Conservation (phyloP, 73 alveolate genomes). For the Paraurostyla sp. region DNA sequence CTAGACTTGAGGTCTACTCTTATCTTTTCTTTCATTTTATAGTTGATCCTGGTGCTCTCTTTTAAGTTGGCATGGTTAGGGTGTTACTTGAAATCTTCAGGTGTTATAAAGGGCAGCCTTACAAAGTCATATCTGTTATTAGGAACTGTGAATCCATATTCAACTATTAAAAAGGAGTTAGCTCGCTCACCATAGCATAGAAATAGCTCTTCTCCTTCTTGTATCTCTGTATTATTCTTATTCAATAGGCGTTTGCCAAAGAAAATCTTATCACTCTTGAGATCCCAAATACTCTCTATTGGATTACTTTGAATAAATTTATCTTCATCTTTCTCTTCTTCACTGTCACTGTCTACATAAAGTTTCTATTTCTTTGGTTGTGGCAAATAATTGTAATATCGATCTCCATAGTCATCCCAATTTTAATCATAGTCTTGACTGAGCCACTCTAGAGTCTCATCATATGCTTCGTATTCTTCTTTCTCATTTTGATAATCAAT, state of each 20-base stretch:
- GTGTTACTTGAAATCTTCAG: no score
- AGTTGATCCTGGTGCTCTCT: neutral
- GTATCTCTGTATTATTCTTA: neutral
- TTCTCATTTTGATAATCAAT: slow-evolving; percentile 27
- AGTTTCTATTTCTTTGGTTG: neutral
- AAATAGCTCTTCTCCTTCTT: slow-evolving; percentile 42
- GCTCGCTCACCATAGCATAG: slow-evolving; percentile 70
- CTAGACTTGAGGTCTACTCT: slow-evolving; percentile 53
- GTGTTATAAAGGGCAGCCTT: neutral
- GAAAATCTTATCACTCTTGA: slow-evolving; percentile 36
- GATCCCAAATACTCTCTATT: slow-evolving; percentile 62
- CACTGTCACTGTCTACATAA: slow-evolving; percentile 10
- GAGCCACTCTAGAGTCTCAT: slow-evolving; percentile 31
- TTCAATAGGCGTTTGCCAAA: slow-evolving; percentile 10
- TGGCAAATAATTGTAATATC: slow-evolving; percentile 48
- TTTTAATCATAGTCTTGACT: slow-evolving; percentile 55
- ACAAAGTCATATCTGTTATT: slow-evolving; percentile 67
- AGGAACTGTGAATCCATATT: slow-evolving; percentile 65
- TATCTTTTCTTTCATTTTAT: slow-evolving; percentile 37
- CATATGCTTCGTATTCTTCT: neutral
- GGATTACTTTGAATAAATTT: slow-evolving; percentile 20
- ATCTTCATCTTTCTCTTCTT: slow-evolving; percentile 59
- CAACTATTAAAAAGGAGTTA: slow-evolving; percentile 53
- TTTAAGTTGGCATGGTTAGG: no score
- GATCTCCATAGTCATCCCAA: slow-evolving; percentile 58